Evolutionary conservation across 2,329 filamentous ascomycete species (phyloP).

Genomic region (Colletotrichum siamense): DNA sequence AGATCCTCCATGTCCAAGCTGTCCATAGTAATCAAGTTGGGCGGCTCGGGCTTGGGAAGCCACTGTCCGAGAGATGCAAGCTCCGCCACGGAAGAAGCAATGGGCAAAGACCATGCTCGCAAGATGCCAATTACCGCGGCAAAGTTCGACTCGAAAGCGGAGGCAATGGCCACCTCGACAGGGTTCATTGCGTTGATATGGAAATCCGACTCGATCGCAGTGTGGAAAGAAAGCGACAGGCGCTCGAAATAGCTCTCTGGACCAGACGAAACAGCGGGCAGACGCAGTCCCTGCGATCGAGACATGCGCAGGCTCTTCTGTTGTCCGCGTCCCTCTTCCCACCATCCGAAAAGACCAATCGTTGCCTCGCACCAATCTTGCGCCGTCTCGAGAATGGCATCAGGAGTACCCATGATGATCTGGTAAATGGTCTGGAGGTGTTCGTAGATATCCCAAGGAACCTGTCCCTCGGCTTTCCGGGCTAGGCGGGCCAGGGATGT

Average conservation of each 20-base stretch:
- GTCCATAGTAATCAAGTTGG: conserved; percentile 61
- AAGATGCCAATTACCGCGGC: conserved; percentile 78
- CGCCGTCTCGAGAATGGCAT: conserved; percentile 76
- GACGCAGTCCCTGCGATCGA: conserved; percentile 40
- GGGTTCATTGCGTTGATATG: conserved; percentile 77
- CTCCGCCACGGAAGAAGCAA: conserved; percentile 81
- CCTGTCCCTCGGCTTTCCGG: conserved; percentile 81
- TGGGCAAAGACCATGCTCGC: conserved; percentile 78
- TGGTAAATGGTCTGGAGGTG: conserved; percentile 82
- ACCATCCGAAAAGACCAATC: conserved; percentile 86
- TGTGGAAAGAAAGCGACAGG: conserved; percentile 73
- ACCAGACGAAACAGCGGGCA: conserved; percentile 50
- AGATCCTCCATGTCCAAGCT: conserved; percentile 84
- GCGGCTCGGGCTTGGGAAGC: conserved; percentile 68
- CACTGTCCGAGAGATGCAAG: conserved; percentile 84
- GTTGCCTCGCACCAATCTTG: conserved; percentile 94
- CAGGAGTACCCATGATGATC: conserved; percentile 76
- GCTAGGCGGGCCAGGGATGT: conserved; percentile 68
- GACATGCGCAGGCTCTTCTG: conserved; percentile 46
- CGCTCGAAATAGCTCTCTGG: conserved; percentile 76
- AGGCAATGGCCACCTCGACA: conserved; percentile 82
- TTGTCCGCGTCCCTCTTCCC: conserved; percentile 76
- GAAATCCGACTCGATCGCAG: conserved; percentile 73
- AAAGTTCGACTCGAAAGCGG: conserved; percentile 81
- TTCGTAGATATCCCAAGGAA: conserved; percentile 91